Evolutionary conservation across 305 asterid genomes (phyloP), one percentile per base, ranked within the genome.

Genomic region (Fraxinus velutina): DNA sequence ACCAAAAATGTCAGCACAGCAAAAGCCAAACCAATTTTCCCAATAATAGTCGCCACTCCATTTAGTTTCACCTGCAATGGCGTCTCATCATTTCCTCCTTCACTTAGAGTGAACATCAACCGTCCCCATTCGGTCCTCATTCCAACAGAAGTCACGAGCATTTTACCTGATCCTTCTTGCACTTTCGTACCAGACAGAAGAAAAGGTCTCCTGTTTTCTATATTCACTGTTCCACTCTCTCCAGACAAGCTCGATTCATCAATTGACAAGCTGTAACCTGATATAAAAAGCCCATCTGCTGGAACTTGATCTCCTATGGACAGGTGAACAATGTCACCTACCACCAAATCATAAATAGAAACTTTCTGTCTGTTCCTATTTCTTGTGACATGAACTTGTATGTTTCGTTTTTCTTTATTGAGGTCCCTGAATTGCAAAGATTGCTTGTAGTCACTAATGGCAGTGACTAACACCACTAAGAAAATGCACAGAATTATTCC

Each of bases 61-160:
- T 92, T 92, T 19, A 93, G 86, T 89, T 93, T 93, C 76, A 89
- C 98, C 72, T 93, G 97, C 83, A 93, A 81, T 1, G 97, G 97
- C 0, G 97, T 93, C 89, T 92, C 97, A 0, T 91, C 96, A 66
- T 93, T 90, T 5, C 91, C 97, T 4, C 91, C 92, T 83, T 92
- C 91, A 29, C 86, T 89, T 32, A 92, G 76, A 30, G 94, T 90
- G 27, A 84, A 91, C 97, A 92, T 92, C 88, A 93, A 78, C 33
- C 90, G 84, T 80, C 97, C 98, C 96, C 98, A 92, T 79, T 92
- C 98, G 0, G 98, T 93, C 79, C 91, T 90, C 98, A 92, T 90
- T 75, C 97, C 98, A n/a, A 93, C 98, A 6, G 98, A 84, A 1
- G 93, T 87, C 66, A 93, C 89, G 9, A 93, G 76, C 92, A 93